Evolutionary conservation across 192 early-diverging fungal genomes (phyloP), one percentile per base, ranked within the genome.

Genomic region (Pilobolus umbonatus): DNA sequence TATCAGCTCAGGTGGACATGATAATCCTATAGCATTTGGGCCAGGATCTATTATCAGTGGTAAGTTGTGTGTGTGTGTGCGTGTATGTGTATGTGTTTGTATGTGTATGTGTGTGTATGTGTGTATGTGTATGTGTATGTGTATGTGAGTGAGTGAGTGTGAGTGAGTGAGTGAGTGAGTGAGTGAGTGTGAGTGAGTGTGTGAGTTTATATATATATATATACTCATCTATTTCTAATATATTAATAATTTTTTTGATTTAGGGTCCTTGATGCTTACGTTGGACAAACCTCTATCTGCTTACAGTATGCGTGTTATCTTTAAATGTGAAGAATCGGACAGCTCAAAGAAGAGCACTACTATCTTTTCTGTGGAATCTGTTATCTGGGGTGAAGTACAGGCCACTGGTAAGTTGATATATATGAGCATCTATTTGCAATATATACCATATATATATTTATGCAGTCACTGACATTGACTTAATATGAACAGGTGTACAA

Each of bases 1-100:
- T 29, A 46, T 30, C 24, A 62, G 51, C 21, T 62, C 60, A 22
- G 42, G 39, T 34, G 60, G 48, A 12, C 36, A 53, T 21, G 50
- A 62, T 35, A 50, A 31, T 25, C 50, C 57, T 19, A 49, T 60
- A 7, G 65, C 65, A 24, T 67, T 60, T 32, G 65, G 65, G 25
- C 65, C 65, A 26, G 65, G 58, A 26, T 67, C 65, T 0, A 48
- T 61, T 6, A 43, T 67, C 15, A 67, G 56, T 55, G 65, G 65
- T 67, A 42, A 55, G 35, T 38, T 48, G 19, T 47, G 11, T 56
- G n/a, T n/a, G n/a, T n/a, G n/a, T n/a, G n/a, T n/a, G n/a, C n/a
- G n/a, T n/a, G n/a, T n/a, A n/a, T n/a, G n/a, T n/a, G n/a, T n/a
- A n/a, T n/a, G n/a, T n/a, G n/a, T n/a, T n/a, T n/a, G n/a, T n/a